Conservation (phyloP, 2,329 filamentous ascomycete genomes). For the Exophiala dermatitidis region DNA sequence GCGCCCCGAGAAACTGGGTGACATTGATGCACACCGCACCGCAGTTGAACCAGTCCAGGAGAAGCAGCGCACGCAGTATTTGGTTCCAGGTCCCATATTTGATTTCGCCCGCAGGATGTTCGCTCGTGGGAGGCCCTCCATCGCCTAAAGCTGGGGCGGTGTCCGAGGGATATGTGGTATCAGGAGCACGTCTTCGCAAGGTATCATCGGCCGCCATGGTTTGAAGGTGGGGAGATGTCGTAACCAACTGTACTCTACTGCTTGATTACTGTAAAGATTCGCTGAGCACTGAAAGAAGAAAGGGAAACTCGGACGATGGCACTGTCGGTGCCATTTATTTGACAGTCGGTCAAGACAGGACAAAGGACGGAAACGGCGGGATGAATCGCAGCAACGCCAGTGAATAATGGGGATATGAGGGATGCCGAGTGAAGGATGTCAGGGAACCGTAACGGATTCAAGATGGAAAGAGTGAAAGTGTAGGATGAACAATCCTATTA, state of each 20-base stretch:
- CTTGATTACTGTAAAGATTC: background rate
- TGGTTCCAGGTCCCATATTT: slow-evolving; percentile 43
- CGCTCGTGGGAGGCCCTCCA: slow-evolving; percentile 9
- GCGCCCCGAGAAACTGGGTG: slow-evolving; percentile 55
- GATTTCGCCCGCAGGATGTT: slow-evolving; percentile 28
- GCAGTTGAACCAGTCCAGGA: slow-evolving; percentile 41
- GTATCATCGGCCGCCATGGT: slow-evolving; percentile 31
- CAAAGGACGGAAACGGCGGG: background rate
- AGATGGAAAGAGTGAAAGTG: too few relatives aligned
- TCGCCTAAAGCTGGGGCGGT: slow-evolving; percentile 2
- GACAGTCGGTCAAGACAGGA: background rate
- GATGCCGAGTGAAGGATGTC: background rate
- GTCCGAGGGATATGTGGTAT: background rate
- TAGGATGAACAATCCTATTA: too few relatives aligned
- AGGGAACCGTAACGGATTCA: too few relatives aligned
- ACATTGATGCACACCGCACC: slow-evolving; percentile 41
- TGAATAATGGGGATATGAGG: background rate
- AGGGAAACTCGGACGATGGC: background rate
- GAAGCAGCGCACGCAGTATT: slow-evolving; percentile 38
- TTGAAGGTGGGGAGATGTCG: background rate
- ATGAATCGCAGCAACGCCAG: background rate
- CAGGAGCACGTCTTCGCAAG: slow-evolving; percentile 30
- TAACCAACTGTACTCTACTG: background rate
- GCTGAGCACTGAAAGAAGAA: background rate
- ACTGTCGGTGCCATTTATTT: slow-evolving; percentile 4